phyloP scores from a whole-genome alignment of 768 basidiomycete species.

The Lactarius hengduanensis region DNA sequence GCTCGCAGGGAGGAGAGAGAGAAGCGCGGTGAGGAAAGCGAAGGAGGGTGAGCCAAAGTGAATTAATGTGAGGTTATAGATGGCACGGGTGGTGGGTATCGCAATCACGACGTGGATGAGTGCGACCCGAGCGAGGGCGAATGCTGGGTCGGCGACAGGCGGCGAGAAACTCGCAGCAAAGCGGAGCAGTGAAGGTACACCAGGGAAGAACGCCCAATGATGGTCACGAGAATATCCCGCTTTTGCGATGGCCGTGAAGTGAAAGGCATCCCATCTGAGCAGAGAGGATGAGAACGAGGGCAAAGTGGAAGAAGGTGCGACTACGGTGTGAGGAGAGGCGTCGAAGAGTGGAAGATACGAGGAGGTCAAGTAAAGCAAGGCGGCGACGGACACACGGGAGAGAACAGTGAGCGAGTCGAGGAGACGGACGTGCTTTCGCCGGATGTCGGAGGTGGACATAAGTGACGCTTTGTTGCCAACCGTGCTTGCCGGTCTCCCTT shows the following conservation, averaged over 20 bases:
- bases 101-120: constrained; percentile 42
- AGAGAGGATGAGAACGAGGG: constrained; percentile 34
- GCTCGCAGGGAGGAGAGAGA: constrained; percentile 80
- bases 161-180: constrained; percentile 1
- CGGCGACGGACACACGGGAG: constrained; percentile 6
- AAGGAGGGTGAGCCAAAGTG: constrained; percentile 55
- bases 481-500: background rate
- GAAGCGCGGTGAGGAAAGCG: constrained; percentile 57
- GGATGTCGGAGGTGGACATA: background rate
- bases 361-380: constrained; percentile 19
- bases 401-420: constrained; percentile 24
- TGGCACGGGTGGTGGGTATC: constrained; percentile 43
- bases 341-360: constrained; percentile 27
- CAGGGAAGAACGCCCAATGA: constrained; percentile 87
- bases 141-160: background rate
- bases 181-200: constrained; percentile 55
- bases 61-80: constrained; percentile 58
- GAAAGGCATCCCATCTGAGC: constrained; percentile 86
- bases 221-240: constrained; percentile 67
- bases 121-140: constrained; percentile 26
- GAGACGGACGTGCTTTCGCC: constrained; percentile 12
- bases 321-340: constrained; percentile 19
- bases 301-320: constrained; percentile 4
- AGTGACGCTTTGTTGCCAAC: background rate
- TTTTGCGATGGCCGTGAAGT: constrained; percentile 70